Conservation (phyloP, 805 yeast species). For the Aciculoconidium aculeatum region DNA sequence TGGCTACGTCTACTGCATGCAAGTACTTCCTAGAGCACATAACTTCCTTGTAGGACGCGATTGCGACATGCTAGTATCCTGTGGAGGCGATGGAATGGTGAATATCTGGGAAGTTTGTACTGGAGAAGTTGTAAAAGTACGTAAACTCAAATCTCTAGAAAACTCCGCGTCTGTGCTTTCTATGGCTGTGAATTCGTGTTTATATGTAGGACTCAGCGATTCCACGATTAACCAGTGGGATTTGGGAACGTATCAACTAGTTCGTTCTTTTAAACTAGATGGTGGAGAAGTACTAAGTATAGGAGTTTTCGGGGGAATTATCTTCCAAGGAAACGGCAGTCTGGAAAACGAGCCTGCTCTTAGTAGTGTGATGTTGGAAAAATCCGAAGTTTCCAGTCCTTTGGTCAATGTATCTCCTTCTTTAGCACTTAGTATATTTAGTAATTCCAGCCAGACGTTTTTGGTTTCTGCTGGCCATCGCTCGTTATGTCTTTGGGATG, state of each 20-base stretch:
- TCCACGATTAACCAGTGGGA: slow-evolving; percentile 86
- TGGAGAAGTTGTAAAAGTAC: slow-evolving; percentile 5
- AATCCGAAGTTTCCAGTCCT: not conserved
- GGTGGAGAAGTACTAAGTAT: slow-evolving; percentile 3
- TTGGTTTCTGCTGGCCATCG: slow-evolving; percentile 71
- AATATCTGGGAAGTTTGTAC: slow-evolving; percentile 62
- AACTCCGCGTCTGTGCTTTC: slow-evolving; percentile 71
- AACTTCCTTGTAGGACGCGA: slow-evolving; percentile 1
- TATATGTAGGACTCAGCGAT: slow-evolving; percentile 77
- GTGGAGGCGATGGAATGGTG: slow-evolving; percentile 90
- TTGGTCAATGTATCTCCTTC: too few species aligned
- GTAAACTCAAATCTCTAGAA: slow-evolving; percentile 37
- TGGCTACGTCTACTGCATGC: slow-evolving; percentile 80
- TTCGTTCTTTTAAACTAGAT: slow-evolving; percentile 26
- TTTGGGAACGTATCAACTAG: slow-evolving; percentile 69
- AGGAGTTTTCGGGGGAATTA: too few species aligned
- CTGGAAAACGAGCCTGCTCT: too few species aligned
- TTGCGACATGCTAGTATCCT: slow-evolving; percentile 28
- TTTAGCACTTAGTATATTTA: slow-evolving; percentile 49
- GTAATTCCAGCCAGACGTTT: slow-evolving; percentile 32
- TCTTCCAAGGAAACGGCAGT: too few species aligned
- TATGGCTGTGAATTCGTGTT: slow-evolving; percentile 54
- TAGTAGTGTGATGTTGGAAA: too few species aligned
- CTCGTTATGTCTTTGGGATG: slow-evolving; percentile 68
- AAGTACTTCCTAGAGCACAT: slow-evolving; percentile 17